Base-by-base conservation (phyloP, 768 basidiomycete genomes). In the Antrodiella citrinella region DNA sequence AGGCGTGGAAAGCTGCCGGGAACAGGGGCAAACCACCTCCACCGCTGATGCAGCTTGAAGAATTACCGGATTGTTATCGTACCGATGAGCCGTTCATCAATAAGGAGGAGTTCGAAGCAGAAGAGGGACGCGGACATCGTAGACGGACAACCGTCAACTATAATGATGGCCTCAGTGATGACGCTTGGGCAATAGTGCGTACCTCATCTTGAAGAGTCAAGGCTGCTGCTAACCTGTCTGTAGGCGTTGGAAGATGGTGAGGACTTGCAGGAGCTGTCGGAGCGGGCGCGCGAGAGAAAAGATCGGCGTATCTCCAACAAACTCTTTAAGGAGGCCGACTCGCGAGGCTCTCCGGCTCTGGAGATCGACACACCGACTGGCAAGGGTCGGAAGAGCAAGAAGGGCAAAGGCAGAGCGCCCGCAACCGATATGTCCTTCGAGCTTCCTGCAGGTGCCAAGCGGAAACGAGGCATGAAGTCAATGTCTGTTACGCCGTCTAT, bases 141-240 rank as follows among this genome's bases (percentile, higher is more conserved):
- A 77, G 81, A 52, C 77, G 91, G 56, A 89, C 82, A 51, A 76
- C 86, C 41, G 91, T 98, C 54, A 85, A 81, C 62, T 98, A 98
- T 62, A 94, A 86, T 52, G 95, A 97, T 62, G 93, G 93, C 13
- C 74, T 98, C 50, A 86, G 82, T 47, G 95, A 98, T 57, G 95
- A 96, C 61, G 85, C 93, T 57, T 96, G 91, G 86, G 81, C 91
- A 25, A 76, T 87, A 76, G 85, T 85, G 62, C 52, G 76, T 71
- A 7, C 23, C 47, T 47, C 26, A 19, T 38, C 24, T 26, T 26
- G 24, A n/a, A n/a, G n/a, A n/a, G n/a, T n/a, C n/a, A n/a, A n/a
- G n/a, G 4, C 26, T 15, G n/a, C 19, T 18, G 35, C 18, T 43
- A 52, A 10, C 50, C 26, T 38, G 22, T 51, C 45, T 48, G 11